A percentile compares a stretch with the other conserved stretches of the same genome.
phyloP scores from a whole-genome alignment of 768 basidiomycete species.

The Xanthoconium purpureum region DNA sequence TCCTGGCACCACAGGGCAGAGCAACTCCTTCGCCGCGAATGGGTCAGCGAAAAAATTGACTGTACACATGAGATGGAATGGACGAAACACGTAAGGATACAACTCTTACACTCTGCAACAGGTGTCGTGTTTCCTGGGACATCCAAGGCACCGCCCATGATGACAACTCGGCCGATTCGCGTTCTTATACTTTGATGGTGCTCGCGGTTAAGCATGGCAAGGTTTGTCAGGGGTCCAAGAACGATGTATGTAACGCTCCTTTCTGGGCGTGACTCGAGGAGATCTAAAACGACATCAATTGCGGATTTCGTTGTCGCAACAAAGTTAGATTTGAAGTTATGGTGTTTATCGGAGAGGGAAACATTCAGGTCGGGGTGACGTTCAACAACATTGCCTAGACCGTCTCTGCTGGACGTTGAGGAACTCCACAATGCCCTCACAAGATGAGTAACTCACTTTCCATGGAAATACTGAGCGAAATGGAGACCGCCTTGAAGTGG shows the following conservation, averaged over 20 bases:
- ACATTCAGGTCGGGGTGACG: conserved; percentile 65
- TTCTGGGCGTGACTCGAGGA: conserved; percentile 50
- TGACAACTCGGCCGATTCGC: conserved; percentile 70
- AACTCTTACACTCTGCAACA: conserved; percentile 73
- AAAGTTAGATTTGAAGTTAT: conserved; percentile 43
- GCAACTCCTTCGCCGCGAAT: conserved; percentile 70
- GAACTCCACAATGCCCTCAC: background rate
- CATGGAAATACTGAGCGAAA: conserved; percentile 84
- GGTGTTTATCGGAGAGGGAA: conserved; percentile 3
- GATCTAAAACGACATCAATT: conserved; percentile 50
- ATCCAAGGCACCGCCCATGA: conserved; percentile 93
- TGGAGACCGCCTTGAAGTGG: conserved; percentile 72
- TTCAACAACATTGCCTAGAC: conserved; percentile 55
- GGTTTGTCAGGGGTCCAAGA: conserved; percentile 76
- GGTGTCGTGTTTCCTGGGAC: conserved; percentile 86
- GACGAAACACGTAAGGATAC: background rate
- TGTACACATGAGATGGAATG: conserved; percentile 26
- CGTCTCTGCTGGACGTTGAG: conserved; percentile 49
- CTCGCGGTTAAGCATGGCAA: conserved; percentile 61
- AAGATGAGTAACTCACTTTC: conserved; percentile 44
- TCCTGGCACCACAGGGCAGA: conserved; percentile 41
- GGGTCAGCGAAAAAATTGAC: conserved; percentile 90
- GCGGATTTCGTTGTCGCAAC: conserved; percentile 44
- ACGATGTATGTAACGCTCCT: conserved; percentile 67
- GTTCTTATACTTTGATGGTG: conserved; percentile 51